These are phyloP conservation scores for Vaccinium corymbosum DNA, from an alignment of 148 eudicot genomes.

Conservation along the genomic window DNA sequence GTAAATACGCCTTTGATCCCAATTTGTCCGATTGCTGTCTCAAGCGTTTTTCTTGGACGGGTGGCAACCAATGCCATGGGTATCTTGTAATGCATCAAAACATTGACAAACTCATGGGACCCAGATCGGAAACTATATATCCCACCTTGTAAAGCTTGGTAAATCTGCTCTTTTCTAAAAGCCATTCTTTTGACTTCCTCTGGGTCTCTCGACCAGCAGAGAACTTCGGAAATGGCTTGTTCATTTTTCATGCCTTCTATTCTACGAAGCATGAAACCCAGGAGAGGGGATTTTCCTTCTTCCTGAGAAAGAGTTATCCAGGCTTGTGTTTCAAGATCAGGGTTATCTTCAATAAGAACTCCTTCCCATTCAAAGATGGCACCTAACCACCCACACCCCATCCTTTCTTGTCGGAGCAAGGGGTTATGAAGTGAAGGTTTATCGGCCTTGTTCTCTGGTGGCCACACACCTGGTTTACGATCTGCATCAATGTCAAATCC, in stretches of 20 bases:
- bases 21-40: constrained; percentile 59
- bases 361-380: constrained; percentile 99
- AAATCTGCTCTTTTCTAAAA: constrained; percentile 70
- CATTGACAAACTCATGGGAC: constrained; percentile 68
- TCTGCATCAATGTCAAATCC: constrained; percentile 42
- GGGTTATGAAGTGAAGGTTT: constrained; percentile 72
- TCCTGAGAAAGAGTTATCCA: constrained; percentile 81
- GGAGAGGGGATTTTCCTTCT: constrained; percentile 84
- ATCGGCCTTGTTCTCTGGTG: constrained; percentile 78
- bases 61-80: constrained; percentile 97
- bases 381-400: constrained; percentile 96
- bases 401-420: constrained; percentile 75
- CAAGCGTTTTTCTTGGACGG: constrained; percentile 65
- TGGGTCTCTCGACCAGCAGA: constrained; percentile 93
- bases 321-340: constrained; percentile 80
- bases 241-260: constrained; percentile 96
- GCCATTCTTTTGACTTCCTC: constrained; percentile 57
- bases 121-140: constrained; percentile 73
- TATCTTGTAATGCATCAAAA: constrained; percentile 54
- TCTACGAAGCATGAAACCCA: constrained; percentile 50
- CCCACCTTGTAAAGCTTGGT: constrained; percentile 73
- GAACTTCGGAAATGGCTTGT: constrained; percentile 88
- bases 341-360: constrained; percentile 77
- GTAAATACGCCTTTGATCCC: constrained; percentile 74
- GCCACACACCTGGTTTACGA: constrained; percentile 66